A percentile compares a stretch with the other conserved stretches of the same genome.
phyloP scores from a whole-genome alignment of 306 rosid species.

The Trifolium subterraneum region DNA sequence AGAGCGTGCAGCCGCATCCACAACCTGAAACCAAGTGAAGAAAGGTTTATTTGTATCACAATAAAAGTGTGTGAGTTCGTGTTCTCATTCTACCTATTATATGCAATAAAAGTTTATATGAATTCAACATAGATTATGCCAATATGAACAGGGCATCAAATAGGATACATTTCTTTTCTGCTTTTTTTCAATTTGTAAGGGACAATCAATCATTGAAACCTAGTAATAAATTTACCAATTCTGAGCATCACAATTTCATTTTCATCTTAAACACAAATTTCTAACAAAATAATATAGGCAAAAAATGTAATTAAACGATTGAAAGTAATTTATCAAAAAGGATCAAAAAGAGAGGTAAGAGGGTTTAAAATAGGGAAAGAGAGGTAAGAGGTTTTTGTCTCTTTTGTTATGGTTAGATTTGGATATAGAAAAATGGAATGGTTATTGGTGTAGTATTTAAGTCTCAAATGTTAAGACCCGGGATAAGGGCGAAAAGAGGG shows the following conservation, averaged over 20 bases:
- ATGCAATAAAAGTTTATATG: not conserved
- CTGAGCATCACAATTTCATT: conserved; percentile 28
- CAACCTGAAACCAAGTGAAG: conserved; percentile 68
- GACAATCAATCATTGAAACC: conserved; percentile 12
- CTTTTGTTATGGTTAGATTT: too few species aligned
- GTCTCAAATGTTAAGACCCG: too few species aligned
- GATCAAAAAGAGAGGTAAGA: too few species aligned
- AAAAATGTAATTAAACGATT: not conserved
- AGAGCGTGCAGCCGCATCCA: conserved; percentile 91
- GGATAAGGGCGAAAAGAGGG: too few species aligned
- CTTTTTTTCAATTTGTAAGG: not conserved
- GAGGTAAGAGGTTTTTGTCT: too few species aligned
- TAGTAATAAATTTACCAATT: conserved; percentile 16
- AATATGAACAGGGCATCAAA: conserved; percentile 6
- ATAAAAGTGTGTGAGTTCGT: too few species aligned
- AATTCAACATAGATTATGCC: not conserved
- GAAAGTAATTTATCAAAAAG: not conserved
- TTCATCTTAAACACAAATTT: conserved; percentile 26
- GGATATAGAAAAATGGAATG: too few species aligned
- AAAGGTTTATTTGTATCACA: conserved; percentile 25
- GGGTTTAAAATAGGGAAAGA: too few species aligned
- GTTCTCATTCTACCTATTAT: too few species aligned
- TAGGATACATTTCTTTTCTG: not conserved
- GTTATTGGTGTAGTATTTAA: too few species aligned
- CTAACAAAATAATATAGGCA: conserved; percentile 17